Base-by-base conservation (phyloP, 805 yeast genomes). In the Saitoella complicata region DNA sequence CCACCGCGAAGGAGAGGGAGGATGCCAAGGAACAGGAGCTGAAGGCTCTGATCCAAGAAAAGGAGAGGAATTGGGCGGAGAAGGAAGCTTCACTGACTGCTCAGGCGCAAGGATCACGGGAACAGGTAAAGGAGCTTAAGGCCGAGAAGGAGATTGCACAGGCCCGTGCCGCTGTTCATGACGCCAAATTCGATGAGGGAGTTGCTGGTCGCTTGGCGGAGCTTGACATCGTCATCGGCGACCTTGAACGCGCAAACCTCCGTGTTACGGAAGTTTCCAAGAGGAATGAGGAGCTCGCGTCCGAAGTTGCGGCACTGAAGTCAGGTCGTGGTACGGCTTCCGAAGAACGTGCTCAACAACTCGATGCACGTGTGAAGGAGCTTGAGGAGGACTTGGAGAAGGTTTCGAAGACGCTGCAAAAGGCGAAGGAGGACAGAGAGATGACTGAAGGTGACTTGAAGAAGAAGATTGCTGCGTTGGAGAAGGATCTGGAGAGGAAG, bases 21-120 rank as follows among this genome's bases (percentile, higher is more conserved):
- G 64, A 67, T 21, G 80, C 87, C 5, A 82, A 82, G 57, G 91
- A 83, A 48, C 76, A 77, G 39, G 94, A 83, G 55, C 65, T 78
- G 58, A 65, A 68, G 48, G 77, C 83, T 0, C 57, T 75, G 34
- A 64, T 82, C 53, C 83, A 80, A 49, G 95, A 86, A 55, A 78
- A 78, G 56, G 77, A 80, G 53, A 58, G 72, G 12, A 76, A 78
- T 49, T 82, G 93, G 88, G 57, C 53, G 11, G 67, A 71, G 38
- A 70, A 76, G 47, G 78, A 80, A 54, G 61, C 59, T 10, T 76
- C 73, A 46, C 65, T 68, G 34, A 58, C 63, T n/a, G 62, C 66
- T 42, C 79, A 75, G 51, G 55, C 76, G 6, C 65, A 68, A 9
- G 73, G 69, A 13, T 64, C 75, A 11, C 71, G 72, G 49, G 66